A percentile compares a stretch with the other conserved stretches of the same genome.
Conservation (phyloP, 164 flowering plant genomes). For the Annona cherimola region DNA sequence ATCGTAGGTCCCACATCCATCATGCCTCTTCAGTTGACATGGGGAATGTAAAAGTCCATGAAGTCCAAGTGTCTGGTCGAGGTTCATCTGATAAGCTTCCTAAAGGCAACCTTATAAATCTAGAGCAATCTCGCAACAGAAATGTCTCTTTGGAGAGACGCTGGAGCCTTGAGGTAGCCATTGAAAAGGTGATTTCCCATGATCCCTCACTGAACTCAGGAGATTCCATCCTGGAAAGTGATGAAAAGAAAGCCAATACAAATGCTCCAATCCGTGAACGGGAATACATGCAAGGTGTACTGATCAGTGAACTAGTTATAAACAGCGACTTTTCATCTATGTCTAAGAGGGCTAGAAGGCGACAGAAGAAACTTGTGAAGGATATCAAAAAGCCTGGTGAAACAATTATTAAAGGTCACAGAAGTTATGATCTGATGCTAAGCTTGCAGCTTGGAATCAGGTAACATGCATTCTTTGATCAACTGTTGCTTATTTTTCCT, state of each 20-base stretch:
- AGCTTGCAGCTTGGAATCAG: slow-evolving; percentile 98
- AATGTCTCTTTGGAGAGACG: slow-evolving; percentile 80
- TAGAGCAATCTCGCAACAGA: slow-evolving; percentile 48
- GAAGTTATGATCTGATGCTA: slow-evolving; percentile 98
- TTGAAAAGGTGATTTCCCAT: slow-evolving; percentile 77
- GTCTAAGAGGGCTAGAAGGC: slow-evolving; percentile 62
- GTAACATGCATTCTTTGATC: slow-evolving; percentile 22
- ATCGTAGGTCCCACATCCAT: slow-evolving; percentile 44
- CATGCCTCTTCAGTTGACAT: slow-evolving; percentile 64
- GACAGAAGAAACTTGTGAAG: slow-evolving; percentile 65
- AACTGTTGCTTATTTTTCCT: not conserved
- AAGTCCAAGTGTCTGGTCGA: slow-evolving; percentile 34
- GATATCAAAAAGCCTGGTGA: slow-evolving; percentile 90
- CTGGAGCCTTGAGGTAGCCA: slow-evolving; percentile 92
- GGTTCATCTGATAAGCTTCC: slow-evolving; percentile 51
- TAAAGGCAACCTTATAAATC: slow-evolving; percentile 48
- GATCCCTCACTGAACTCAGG: slow-evolving; percentile 42
- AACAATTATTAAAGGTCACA: slow-evolving; percentile 87
- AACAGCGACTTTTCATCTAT: slow-evolving; percentile 47
- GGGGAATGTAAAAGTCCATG: slow-evolving; percentile 48
- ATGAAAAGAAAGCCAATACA: slow-evolving; percentile 32
- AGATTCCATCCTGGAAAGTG: slow-evolving; percentile 37
- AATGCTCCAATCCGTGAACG: slow-evolving; percentile 71
- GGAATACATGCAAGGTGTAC: slow-evolving; percentile 94
- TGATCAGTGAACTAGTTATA: slow-evolving; percentile 85